Evolutionary conservation across 2,329 filamentous ascomycete species (phyloP), one percentile per base, ranked within the genome.

Genomic region (Neurospora sp.): DNA sequence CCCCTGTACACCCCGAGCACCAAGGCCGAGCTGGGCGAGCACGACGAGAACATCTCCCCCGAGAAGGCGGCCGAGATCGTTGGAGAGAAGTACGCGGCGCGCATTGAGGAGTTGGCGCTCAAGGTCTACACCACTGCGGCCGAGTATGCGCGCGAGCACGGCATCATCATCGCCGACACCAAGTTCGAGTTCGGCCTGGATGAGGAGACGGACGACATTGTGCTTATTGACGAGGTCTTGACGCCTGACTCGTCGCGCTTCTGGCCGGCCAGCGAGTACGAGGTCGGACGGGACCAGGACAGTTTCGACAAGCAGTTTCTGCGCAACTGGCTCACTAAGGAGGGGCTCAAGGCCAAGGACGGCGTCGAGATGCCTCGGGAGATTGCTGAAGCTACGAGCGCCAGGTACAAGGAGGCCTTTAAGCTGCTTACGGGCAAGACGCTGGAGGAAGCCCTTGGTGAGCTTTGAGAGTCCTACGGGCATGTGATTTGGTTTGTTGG

Each of bases 241-340:
- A 96, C 93, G 66, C 93, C 93, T 2, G 91, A 93, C 78, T 91
- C 87, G 69, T 95, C 91, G 67, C 87, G 94, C 17, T 97, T 97
- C 85, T 98, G 95, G 94, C 89, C 89, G 0, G 87, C 86, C 73
- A 88, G 88, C 62, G 84, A 84, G 66, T 96, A 95, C 78, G 85
- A 89, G 77, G 80, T 91, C 19, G 93, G 94, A 1, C 85, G 84
- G 72, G 86, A 91, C 70, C 93, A 96, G 82, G 86, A 90, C 69
- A 96, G 92, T 41, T 76, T 95, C 74, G 94, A 97, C 79, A 97
- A 97, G 85, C 91, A 94, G 82, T 90, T 86, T 76, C 79, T 97
- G 74, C 84, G 94, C 41, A 90, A 97, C 81, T 97, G 93, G 92
- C 80, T 97, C 76, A 90, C 89, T 2, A 81, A 79, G 66, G 84